Base-by-base conservation (phyloP, 1,139 yeast genomes). In the Maudiozyma humilis region DNA sequence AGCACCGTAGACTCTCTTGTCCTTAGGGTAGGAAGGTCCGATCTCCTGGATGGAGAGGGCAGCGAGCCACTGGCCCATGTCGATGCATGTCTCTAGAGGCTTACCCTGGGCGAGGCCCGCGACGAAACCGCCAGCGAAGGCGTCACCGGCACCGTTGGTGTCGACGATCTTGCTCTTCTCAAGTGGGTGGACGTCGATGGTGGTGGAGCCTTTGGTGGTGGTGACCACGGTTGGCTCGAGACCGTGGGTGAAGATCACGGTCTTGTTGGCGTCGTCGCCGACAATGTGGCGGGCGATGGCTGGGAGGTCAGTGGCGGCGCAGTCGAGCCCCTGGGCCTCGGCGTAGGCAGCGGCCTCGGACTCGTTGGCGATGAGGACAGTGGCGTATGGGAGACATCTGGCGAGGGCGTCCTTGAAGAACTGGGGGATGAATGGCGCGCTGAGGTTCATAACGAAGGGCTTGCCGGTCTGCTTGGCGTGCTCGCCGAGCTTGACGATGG, bases 111-210 rank as follows among this genome's bases (percentile, higher is more conserved):
- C 94, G 55, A 89, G 70, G 49, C 89, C 93, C 49, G 96, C 96
- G 55, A 89, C 69, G 67, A 91, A 91, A 47, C 98, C 99, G 62
- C 95, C 95, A 48, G 97, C 98, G 64, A 91, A 91, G 19, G 98
- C 97, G 65, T 91, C 99, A 66, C 98, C 99, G 39, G 98, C 98
- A 72, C 98, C 98, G 70, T 91, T 91, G 63, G 97, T 86, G 71
- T 91, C 99, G 47, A 75, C 81, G 52, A 91, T 76, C 67, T 82
- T 72, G 42, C 73, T 69, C 39, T 76, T 61, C 39, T 77, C 82
- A 61, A 91, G 75, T 50, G 81, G 76, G 56, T 78, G 82, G 45
- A 91, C 96, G 43, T 83, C 73, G 72, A 67, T 79, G 37, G 72
- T 62, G 40, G 73, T 62, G 41, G 73, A 62, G 32, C 65, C 66